Evolutionary conservation across 1,139 yeast genomes (phyloP), one percentile per base, ranked within the genome.

Genomic region (Pichia norvegensis): DNA sequence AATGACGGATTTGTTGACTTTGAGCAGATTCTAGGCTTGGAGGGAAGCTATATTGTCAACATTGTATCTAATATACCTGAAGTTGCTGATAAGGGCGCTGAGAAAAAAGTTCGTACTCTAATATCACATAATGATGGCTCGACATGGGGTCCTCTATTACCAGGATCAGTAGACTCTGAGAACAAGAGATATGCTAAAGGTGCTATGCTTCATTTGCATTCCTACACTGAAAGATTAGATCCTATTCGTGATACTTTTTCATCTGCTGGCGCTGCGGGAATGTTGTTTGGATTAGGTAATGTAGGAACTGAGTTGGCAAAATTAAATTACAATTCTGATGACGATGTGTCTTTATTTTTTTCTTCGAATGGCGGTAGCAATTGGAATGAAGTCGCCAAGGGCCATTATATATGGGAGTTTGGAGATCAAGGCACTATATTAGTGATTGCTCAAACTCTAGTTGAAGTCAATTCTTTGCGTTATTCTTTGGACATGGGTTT

Each of bases 71-170:
- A 84, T 57, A 67, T 67, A 0, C 70, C 69, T 11, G 46, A 48
- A 8, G 55, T 62, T n/a, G 66, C 67, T 2, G 67, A 72, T 1
- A 2, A 31, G 3, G 67, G 65, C 0, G 53, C 56, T 2, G 51
- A 45, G 4, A 87, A 88, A 62, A 65, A 72, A 52, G 63, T 90
- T 47, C 79, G 80, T 60, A 75, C 95, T 0, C 72, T 70, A 60
- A 85, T 90, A 43, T 79, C 97, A 0, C 88, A 82, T 62, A 87
- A 88, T 61, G 98, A 92, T 64, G 99, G 97, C 42, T 86, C 94
- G 9, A 83, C 82, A 53, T 92, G 98, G 97, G 63, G 69, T 3
- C 79, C 69, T 49, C 59, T 92, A 27, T 59, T 63, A 0, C 92
- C 97, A 10, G 95, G 97, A 29, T 46, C 65, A 0, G 65, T 65